A percentile compares a stretch with the other conserved stretches of the same genome.
phyloP scores from a whole-genome alignment of 257 asterid genomes.

The Knoxia roxburghii region DNA sequence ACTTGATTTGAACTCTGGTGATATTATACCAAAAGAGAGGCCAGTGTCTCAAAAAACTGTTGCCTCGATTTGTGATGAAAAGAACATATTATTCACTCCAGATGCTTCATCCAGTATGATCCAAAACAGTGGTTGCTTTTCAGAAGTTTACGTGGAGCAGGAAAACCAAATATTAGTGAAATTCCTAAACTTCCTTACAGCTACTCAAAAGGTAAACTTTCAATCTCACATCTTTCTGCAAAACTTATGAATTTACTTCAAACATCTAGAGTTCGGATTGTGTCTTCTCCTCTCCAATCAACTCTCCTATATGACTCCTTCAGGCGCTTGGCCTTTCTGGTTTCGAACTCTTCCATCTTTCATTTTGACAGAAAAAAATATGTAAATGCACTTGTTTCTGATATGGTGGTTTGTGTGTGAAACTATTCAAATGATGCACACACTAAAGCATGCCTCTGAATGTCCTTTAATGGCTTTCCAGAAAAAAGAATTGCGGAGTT shows the following conservation, averaged over 20 bases:
- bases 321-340: neutral
- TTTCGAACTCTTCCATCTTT: neutral
- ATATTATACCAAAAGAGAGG: conserved; percentile 15
- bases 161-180: conserved; percentile 23
- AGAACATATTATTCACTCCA: conserved; percentile 14
- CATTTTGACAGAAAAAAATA: neutral
- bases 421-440: neutral
- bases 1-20: conserved; percentile 18
- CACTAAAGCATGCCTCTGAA: neutral
- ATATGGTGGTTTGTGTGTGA: neutral
- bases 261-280: neutral
- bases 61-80: conserved; percentile 26
- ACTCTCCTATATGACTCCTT: neutral
- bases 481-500: neutral
- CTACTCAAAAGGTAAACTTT: conserved; percentile 25
- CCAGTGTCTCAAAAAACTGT: conserved; percentile 24
- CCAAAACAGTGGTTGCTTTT: conserved; percentile 3
- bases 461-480: neutral
- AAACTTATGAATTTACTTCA: neutral
- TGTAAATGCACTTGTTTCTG: neutral
- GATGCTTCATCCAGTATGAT: conserved; percentile 17
- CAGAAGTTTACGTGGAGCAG: conserved; percentile 24
- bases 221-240: neutral
- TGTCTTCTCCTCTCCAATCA: neutral
- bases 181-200: conserved; percentile 27